Conservation (phyloP, 2,329 filamentous ascomycete genomes). For the Botrytis hyacinthi region DNA sequence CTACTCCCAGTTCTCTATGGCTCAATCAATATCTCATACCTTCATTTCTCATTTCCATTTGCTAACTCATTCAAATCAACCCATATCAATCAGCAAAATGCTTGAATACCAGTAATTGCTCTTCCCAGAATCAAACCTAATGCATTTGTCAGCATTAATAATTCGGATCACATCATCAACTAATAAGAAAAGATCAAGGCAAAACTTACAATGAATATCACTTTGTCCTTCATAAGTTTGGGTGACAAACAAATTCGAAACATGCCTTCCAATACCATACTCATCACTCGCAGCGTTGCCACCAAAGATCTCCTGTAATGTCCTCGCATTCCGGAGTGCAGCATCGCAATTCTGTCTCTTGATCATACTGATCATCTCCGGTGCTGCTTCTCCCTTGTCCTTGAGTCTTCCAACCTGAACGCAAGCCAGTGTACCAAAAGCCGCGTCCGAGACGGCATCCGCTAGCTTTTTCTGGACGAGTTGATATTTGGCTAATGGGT, state of each 20-base stretch:
- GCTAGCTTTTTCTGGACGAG: slow-evolving; percentile 97
- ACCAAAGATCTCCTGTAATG: slow-evolving; percentile 91
- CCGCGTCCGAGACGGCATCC: slow-evolving; percentile 86
- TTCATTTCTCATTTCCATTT: background rate
- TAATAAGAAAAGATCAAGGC: background rate
- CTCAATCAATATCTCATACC: background rate
- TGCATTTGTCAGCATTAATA: slow-evolving; percentile 34
- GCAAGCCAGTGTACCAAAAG: slow-evolving; percentile 85
- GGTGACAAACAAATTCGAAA: slow-evolving; percentile 93
- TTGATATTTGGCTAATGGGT: slow-evolving; percentile 93
- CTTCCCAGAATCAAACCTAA: slow-evolving; percentile 66
- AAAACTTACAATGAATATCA: slow-evolving; percentile 69
- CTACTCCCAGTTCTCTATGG: background rate
- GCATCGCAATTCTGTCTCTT: slow-evolving; percentile 97
- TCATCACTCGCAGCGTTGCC: slow-evolving; percentile 98
- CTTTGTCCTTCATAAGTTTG: slow-evolving; percentile 99
- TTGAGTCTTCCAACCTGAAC: slow-evolving; percentile 91
- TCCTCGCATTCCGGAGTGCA: slow-evolving; percentile 74
- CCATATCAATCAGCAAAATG: slow-evolving; percentile 55
- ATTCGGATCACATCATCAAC: background rate
- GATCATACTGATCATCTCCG: slow-evolving; percentile 96
- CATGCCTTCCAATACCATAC: slow-evolving; percentile 91
- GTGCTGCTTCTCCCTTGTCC: slow-evolving; percentile 81
- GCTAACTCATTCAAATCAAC: background rate
- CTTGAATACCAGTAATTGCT: slow-evolving; percentile 73